Evolutionary conservation across 495 filamentous ascomycete species (phyloP), one percentile per base, ranked within the genome.

Genomic region (Penicillium paradoxum): DNA sequence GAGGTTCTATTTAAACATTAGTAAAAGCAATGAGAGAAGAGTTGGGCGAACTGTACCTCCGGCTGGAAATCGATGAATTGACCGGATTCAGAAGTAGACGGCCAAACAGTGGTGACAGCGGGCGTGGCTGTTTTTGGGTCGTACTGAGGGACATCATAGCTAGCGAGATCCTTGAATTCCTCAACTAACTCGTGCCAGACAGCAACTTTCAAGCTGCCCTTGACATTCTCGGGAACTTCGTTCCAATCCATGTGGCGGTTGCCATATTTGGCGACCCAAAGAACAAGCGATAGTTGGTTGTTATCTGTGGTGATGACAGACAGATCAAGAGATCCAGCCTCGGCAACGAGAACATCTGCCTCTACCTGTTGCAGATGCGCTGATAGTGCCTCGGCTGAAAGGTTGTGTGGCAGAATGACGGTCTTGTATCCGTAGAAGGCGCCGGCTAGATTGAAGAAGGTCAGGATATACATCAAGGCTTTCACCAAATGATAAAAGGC

Each of bases 171-270:
- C 50, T 70, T 76, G 58, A 78, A 75, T 51, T 89, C 85, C 58
- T 84, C 81, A 27, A 95, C 73, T 43, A 95, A 75, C 34, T 96
- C 88, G 56, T 93, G 87, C 90, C 90, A 97, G 14, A 90, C 90
- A 13, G 84, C 80, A 9, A 95, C 88, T 21, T 86, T 83, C 54
- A 92, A 75, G 45, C 75, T 82, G 37, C 83, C 79, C 24, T 85
- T 83, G 36, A 84, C 83, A 14, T 85, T 84, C 56, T 84, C 81
- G 10, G 89, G 89, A 2, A 90, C 83, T 58, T 90, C 88, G 63
- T 90, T 83, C 83, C 83, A 88, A 70, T 95, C 92, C 79, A 97
- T 89, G 63, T 99, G 93, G 55, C 83, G 81, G 71, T 88, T 97
- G 29, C 89, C 89, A 60, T 87, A 77, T 59, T 97, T 93, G 6